phyloP scores from a whole-genome alignment of 228 moss, liverwort and hornwort genomes.

The Sphagnum fallax region DNA sequence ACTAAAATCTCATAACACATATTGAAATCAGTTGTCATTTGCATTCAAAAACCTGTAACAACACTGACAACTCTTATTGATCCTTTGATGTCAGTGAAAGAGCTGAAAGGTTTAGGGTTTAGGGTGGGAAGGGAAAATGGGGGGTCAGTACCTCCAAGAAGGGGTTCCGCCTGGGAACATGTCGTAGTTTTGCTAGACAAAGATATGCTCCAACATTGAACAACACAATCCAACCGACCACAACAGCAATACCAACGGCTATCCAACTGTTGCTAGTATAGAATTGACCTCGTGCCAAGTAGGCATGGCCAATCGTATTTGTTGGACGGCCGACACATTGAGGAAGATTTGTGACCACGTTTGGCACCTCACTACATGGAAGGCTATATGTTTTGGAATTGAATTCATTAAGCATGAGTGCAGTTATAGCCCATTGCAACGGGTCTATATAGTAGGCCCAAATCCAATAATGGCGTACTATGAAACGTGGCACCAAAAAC shows the following conservation, averaged over 20 bases:
- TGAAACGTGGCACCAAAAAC: constrained; percentile 70
- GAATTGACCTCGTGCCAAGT: constrained; percentile 60
- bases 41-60: not conserved
- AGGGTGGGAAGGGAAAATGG: too few species aligned
- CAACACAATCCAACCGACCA: constrained; percentile 72
- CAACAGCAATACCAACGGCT: constrained; percentile 48
- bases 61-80: not conserved
- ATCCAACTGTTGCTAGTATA: constrained; percentile 77
- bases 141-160: constrained; percentile 30
- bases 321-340: constrained; percentile 60
- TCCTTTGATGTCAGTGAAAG: too few species aligned
- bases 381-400: constrained; percentile 46
- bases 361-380: constrained; percentile 45
- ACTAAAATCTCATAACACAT: too few species aligned
- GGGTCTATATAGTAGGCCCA: constrained; percentile 94
- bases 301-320: constrained; percentile 74
- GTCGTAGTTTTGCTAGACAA: constrained; percentile 47
- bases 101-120: too few species aligned
- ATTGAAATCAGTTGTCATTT: too few species aligned
- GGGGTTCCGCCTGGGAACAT: constrained; percentile 27
- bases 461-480: constrained; percentile 71
- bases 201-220: constrained; percentile 55
- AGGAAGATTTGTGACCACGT: constrained; percentile 28
- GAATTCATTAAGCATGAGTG: constrained; percentile 73
- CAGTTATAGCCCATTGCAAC: constrained; percentile 71